Evolutionary conservation across 352 stramenopile genomes (phyloP).

Genomic region (Blastocystis sp.): DNA sequence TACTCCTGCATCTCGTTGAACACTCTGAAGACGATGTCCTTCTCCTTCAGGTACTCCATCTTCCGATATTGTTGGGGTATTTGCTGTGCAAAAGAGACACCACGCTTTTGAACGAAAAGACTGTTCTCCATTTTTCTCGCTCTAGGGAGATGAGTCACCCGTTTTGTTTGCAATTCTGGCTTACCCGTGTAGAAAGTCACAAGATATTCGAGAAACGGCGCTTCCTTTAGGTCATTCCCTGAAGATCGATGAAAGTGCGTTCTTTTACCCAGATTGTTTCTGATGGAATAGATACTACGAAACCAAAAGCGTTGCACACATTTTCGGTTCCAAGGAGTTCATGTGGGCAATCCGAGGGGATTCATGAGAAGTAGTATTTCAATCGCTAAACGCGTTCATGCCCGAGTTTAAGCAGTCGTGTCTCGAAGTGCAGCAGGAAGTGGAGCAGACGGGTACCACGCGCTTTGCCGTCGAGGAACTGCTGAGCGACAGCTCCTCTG

Average conservation of each 20-base stretch:
- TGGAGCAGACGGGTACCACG: slow-evolving; percentile 28
- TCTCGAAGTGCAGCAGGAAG: slow-evolving; percentile 19
- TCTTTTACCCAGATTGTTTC: neutral
- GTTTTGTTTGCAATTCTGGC: neutral
- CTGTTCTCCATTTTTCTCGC: neutral
- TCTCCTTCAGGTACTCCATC: slow-evolving; percentile 26
- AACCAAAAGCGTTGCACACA: slow-evolving; percentile 50
- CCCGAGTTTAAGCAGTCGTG: slow-evolving; percentile 59
- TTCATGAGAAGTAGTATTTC: slow-evolving; percentile 51
- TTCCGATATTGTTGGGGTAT: neutral
- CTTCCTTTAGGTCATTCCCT: slow-evolving; percentile 26
- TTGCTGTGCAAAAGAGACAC: neutral
- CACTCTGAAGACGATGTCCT: slow-evolving; percentile 38
- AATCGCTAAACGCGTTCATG: slow-evolving; percentile 28
- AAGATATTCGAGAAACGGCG: slow-evolving; percentile 14
- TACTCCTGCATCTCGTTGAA: slow-evolving; percentile 32
- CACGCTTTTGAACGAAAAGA: neutral
- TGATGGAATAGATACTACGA: neutral
- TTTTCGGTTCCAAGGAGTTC: slow-evolving; percentile 39
- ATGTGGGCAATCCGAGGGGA: neutral
- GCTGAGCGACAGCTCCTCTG: neutral
- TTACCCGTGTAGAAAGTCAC: neutral
- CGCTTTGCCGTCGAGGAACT: slow-evolving; percentile 30
- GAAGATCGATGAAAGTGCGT: neutral
- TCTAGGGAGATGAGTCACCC: neutral